These are phyloP conservation scores for Colletotrichum sp. DNA, from an alignment of 2,329 filamentous ascomycete genomes.

Conservation along the genomic window DNA sequence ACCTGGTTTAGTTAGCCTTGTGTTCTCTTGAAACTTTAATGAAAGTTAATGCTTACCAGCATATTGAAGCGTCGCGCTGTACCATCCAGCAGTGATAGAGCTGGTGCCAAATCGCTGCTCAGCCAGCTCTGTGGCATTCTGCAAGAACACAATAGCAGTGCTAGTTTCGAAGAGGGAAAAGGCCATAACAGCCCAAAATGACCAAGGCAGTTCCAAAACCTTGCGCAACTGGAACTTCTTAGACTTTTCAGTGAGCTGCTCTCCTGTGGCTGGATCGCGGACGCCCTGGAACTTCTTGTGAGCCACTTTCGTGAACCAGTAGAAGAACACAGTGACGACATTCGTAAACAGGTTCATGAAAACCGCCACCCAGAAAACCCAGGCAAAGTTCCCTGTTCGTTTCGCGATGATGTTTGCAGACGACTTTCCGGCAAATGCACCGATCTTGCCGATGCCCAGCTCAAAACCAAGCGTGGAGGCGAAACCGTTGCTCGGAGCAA, in stretches of 20 bases:
- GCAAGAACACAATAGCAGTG: conserved; percentile 56
- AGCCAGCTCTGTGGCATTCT: conserved; percentile 66
- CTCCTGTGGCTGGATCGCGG: conserved; percentile 61
- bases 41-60: conserved; percentile 17
- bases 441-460: conserved; percentile 66
- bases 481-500: conserved; percentile 65
- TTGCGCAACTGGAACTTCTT: conserved; percentile 61
- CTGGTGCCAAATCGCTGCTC: conserved; percentile 62
- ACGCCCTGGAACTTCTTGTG: conserved; percentile 50
- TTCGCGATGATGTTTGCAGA: conserved; percentile 64
- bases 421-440: conserved; percentile 63
- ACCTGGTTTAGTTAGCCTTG: not conserved
- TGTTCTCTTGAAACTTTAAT: not conserved
- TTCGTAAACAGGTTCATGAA: conserved; percentile 71
- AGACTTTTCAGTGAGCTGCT: conserved; percentile 62
- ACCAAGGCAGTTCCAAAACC: conserved; percentile 61
- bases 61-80: conserved; percentile 61
- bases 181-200: conserved; percentile 59
- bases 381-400: conserved; percentile 63
- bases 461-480: conserved; percentile 66
- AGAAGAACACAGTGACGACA: conserved; percentile 56
- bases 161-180: conserved; percentile 66
- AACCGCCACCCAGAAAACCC: conserved; percentile 66
- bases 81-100: conserved; percentile 64
- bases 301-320: conserved; percentile 58